Evolutionary conservation across 305 asterid genomes (phyloP), one percentile per base, ranked within the genome.

Genomic region (Fraxinus xanthoxyloides): DNA sequence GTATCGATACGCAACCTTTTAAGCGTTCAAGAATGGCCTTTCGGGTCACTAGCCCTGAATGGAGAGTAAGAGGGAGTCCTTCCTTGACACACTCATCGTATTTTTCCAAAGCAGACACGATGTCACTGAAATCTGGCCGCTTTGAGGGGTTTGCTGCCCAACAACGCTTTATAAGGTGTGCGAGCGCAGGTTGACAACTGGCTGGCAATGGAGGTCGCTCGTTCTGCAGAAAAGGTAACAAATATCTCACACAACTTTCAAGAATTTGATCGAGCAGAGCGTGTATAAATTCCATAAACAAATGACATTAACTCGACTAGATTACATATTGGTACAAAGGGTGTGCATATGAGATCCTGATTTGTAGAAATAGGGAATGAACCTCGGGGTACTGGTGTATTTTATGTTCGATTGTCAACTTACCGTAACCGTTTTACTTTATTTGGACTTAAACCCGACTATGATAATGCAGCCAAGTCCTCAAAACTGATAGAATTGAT

Each of bases 141-240:
- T 89, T 89, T 0, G 87, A 82, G 12, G 92, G 92, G 56, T 87
- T 87, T 36, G 77, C 88, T 0, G 87, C 88, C 92, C 90, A 87
- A 74, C 92, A 89, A 5, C 89, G 82, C 83, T 84, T 86, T 32
- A 89, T 89, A 0, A 89, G 86, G 61, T 87, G 89, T 2, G 90
- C 90, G 0, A 89, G 75, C 10, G 84, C 90, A 4, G 92, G 89
- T 59, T 89, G 87, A 75, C 90, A 89, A 77, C 90, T 89, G 13
- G 87, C 90, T 1, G 92, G 83, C 77, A 89, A 77, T 3, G 89
- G 89, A 38, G 92, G 92, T 31, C 90, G 79, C 80, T 89, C 92
- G 2, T 89, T 89, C 92, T 89, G 82, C 40, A 81, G 36, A 10
- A 46, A 32, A 46, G 5, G 17, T 15, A 65, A 31, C 4, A 69